phyloP scores from a whole-genome alignment of 495 filamentous ascomycete genomes.

The Collariella sp. region DNA sequence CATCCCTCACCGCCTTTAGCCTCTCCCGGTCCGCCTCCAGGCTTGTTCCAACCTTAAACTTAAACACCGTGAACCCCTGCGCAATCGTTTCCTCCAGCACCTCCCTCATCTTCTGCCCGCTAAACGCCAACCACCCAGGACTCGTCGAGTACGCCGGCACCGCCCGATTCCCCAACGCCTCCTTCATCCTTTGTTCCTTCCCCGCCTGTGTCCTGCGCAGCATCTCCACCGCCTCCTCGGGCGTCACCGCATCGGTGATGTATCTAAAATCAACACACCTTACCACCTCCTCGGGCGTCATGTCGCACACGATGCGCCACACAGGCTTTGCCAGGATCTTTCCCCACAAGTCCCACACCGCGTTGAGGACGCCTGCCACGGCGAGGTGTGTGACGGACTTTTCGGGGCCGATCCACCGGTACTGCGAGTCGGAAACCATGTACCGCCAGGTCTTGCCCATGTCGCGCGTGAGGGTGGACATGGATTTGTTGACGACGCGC shows the following conservation, averaged over 20 bases:
- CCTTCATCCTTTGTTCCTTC: conserved; percentile 56
- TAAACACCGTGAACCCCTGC: conserved; percentile 78
- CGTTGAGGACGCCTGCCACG: conserved; percentile 80
- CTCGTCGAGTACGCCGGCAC: conserved; percentile 89
- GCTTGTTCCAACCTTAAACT: conserved; percentile 74
- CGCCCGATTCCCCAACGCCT: conserved; percentile 58
- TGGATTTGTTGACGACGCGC: conserved; percentile 60
- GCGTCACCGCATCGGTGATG: conserved; percentile 81
- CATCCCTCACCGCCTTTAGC: conserved; percentile 62
- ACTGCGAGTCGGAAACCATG: conserved; percentile 77
- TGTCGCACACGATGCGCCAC: conserved; percentile 80
- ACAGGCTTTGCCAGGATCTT: conserved; percentile 77
- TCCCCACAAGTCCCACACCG: conserved; percentile 93
- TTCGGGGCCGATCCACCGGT: conserved; percentile 90
- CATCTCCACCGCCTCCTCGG: conserved; percentile 66
- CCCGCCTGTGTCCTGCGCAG: conserved; percentile 51
- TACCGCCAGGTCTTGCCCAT: conserved; percentile 87
- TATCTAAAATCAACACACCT: conserved; percentile 85
- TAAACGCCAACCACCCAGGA: conserved; percentile 87
- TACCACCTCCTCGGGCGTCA: conserved; percentile 79
- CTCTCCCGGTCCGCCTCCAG: conserved; percentile 61
- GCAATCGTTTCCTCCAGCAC: conserved; percentile 61
- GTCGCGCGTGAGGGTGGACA: conserved; percentile 65
- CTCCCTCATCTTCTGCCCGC: conserved; percentile 69
- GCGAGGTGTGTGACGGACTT: conserved; percentile 91